Percentiles rank a stretch among this genome's conserved stretches.
Conservation (phyloP, 345 rosid species). For the Draba incana region DNA sequence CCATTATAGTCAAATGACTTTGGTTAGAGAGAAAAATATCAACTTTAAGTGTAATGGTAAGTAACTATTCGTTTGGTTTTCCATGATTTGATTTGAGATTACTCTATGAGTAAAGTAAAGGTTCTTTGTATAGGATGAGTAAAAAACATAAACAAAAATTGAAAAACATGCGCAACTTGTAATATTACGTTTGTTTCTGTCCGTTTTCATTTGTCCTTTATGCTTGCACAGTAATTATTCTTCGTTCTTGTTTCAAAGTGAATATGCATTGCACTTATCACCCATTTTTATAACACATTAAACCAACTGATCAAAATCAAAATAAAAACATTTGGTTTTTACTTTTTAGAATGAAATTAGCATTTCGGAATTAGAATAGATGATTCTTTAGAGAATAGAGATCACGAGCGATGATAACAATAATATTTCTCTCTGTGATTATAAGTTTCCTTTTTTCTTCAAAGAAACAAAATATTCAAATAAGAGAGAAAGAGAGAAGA, state of each 20-base stretch:
- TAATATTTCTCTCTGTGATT: constrained; percentile 7
- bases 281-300: not conserved
- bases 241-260: constrained; percentile 5
- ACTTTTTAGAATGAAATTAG: constrained; percentile 2
- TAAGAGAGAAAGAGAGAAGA: not conserved
- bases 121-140: not conserved
- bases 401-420: constrained; percentile 20
- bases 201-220: constrained; percentile 28
- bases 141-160: not conserved
- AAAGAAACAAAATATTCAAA: not conserved
- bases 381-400: constrained; percentile 15
- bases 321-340: too few relatives aligned
- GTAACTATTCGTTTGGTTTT: not conserved
- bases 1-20: too few relatives aligned
- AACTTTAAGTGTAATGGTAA: not conserved
- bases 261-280: constrained; percentile 1
- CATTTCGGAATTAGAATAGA: constrained; percentile 10
- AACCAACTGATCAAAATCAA: not conserved
- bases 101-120: not conserved
- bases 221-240: constrained; percentile 26
- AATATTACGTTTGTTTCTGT: constrained; percentile 22
- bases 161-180: constrained; percentile 8
- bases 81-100: not conserved
- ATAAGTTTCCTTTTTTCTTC: constrained; percentile 2
- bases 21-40: too few relatives aligned